Base-by-base conservation (phyloP, 202 grass and related monocot genomes). In the Dendrocalamus latiflorus region DNA sequence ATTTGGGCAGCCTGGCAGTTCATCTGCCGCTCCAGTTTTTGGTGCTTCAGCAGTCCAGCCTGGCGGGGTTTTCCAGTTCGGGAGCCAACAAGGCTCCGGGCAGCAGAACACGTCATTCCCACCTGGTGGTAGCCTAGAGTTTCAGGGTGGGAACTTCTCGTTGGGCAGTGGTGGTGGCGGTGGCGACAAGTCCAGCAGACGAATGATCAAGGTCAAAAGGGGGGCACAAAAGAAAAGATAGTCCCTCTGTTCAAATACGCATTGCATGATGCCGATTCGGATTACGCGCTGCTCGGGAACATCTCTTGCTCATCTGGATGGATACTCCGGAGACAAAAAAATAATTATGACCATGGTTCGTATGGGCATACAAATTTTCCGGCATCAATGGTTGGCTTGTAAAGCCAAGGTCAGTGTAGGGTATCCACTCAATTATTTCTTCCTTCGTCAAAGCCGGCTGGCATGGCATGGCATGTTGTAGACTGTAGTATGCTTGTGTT, bases 91-190 rank as follows among this genome's bases (percentile, higher is more conserved):
- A 79, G 88, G 68, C 9, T 74, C 86, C 22, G 42, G 37, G n/a
- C 74, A 60, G 39, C 89, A 86, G 74, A 89, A 79, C 41, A 60
- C 71, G 6, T 51, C 91, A n/a, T 91, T 94, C 66, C 80, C 85
- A 72, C 47, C 90, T 59, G 75, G 65, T n/a, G n/a, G n/a, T n/a
- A n/a, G n/a, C n/a, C n/a, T n/a, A n/a, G n/a, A n/a, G n/a, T n/a
- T n/a, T n/a, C 86, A 92, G 81, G 86, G 90, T 48, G 90, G 86
- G 18, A 88, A 80, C 64, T 90, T 94, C 74, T 94, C 90, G 2
- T 48, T 90, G 73, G 95, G 95, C 59, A 93, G 92, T 55, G 82
- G 50, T 2, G 90, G 90, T 13, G 91, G 81, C 14, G 87, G 87
- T 0, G 84, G 88, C 4, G 88, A 90, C 60, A 97, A 94, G 77